phyloP scores from a whole-genome alignment of 1,284 basidiomycete genomes.

The Ceratobasidium sp. region DNA sequence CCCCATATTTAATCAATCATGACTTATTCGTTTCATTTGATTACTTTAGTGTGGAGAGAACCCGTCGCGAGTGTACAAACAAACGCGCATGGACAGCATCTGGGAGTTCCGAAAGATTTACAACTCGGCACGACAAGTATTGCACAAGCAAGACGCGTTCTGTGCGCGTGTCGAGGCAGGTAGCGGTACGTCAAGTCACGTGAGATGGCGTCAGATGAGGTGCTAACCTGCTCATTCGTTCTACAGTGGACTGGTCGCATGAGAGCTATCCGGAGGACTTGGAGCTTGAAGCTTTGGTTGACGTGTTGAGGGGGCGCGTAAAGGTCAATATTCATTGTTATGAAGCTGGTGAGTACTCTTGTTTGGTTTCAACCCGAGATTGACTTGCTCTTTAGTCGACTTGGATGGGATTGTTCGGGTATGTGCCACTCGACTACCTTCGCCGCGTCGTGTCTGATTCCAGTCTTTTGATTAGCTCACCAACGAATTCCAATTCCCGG shows the following conservation, averaged over 20 bases:
- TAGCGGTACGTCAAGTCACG: no score
- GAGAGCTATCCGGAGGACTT: slow-evolving; percentile 88
- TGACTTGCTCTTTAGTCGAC: slow-evolving; percentile 64
- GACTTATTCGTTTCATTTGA: neutral
- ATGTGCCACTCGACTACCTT: slow-evolving; percentile 54
- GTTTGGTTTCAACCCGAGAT: slow-evolving; percentile 54
- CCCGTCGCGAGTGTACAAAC: slow-evolving; percentile 58
- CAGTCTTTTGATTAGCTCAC: slow-evolving; percentile 65
- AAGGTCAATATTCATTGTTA: slow-evolving; percentile 87
- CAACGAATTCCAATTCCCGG: slow-evolving; percentile 87
- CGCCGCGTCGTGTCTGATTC: slow-evolving; percentile 44
- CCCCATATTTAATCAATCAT: slow-evolving; percentile 7
- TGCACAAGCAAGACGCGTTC: slow-evolving; percentile 79
- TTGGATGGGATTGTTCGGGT: slow-evolving; percentile 81
- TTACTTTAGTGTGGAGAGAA: slow-evolving; percentile 53
- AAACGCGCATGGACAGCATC: slow-evolving; percentile 66
- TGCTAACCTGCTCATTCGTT: neutral
- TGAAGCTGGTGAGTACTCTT: slow-evolving; percentile 53
- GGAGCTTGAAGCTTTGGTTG: slow-evolving; percentile 87
- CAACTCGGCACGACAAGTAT: slow-evolving; percentile 78
- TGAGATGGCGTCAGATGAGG: neutral
- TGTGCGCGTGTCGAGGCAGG: slow-evolving; percentile 70
- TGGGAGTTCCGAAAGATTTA: slow-evolving; percentile 73
- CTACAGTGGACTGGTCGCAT: slow-evolving; percentile 72
- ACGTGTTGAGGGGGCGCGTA: slow-evolving; percentile 83